Conservation (phyloP, 352 stramenopile genomes). For the Globisporangium abappressorium region DNA sequence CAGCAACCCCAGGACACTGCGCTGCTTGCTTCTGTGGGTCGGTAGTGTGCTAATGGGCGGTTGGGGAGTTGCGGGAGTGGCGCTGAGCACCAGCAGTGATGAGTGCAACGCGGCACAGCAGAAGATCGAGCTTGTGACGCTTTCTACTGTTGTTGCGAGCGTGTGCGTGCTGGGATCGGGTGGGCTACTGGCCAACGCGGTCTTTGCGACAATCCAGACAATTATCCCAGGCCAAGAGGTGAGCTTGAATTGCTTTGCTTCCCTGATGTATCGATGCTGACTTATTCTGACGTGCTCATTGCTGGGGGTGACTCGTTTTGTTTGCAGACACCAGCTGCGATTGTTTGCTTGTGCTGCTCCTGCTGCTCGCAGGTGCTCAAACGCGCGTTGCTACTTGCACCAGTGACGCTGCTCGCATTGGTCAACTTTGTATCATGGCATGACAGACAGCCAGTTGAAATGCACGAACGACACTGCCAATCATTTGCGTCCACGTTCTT, state of each 20-base stretch:
- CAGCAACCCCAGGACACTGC: background rate
- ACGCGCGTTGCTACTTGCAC: slow-evolving; percentile 28
- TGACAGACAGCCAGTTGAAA: slow-evolving; percentile 7
- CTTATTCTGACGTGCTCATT: background rate
- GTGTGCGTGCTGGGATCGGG: background rate
- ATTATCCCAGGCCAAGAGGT: slow-evolving; percentile 20
- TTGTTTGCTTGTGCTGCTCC: slow-evolving; percentile 51
- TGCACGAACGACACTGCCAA: background rate
- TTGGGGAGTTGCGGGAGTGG: slow-evolving; percentile 5
- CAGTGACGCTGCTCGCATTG: slow-evolving; percentile 21
- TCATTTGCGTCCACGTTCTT: slow-evolving; percentile 21
- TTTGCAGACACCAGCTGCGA: slow-evolving; percentile 25
- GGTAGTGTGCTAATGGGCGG: background rate
- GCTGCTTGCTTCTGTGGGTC: background rate
- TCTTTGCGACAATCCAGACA: background rate
- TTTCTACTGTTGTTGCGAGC: background rate
- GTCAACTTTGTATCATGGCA: slow-evolving; percentile 30
- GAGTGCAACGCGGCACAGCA: background rate
- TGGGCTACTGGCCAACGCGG: background rate
- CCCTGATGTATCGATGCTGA: background rate
- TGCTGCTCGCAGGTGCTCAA: slow-evolving; percentile 48
- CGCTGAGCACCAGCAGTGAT: background rate
- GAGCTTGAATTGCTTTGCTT: background rate
- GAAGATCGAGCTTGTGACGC: slow-evolving; percentile 4
- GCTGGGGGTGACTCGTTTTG: background rate